A percentile compares a stretch with the other conserved stretches of the same genome.
Conservation (phyloP, 495 filamentous ascomycete species). For the Penicillium egyptiacum region DNA sequence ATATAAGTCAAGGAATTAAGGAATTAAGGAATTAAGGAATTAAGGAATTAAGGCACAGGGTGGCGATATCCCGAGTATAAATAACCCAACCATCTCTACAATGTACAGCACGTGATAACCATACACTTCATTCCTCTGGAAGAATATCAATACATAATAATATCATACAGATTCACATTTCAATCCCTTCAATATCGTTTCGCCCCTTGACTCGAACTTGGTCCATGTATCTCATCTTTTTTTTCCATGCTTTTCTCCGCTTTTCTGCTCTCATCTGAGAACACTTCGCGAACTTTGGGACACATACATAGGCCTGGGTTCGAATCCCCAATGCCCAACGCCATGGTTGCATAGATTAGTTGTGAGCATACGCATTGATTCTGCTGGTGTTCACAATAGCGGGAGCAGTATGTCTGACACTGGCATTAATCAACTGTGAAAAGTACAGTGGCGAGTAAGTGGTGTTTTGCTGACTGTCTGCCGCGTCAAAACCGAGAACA, state of each 20-base stretch:
- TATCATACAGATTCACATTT: not conserved
- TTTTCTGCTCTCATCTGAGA: not conserved
- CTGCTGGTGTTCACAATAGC: conserved; percentile 4
- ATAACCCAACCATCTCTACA: not conserved
- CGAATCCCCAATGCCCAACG: not conserved
- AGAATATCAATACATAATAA: not conserved
- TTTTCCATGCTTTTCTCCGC: not conserved
- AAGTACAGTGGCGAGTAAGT: not conserved
- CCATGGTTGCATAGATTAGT: too few relatives aligned
- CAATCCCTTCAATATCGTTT: not conserved
- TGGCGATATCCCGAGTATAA: not conserved
- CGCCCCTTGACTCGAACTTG: not conserved
- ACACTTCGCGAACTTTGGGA: not conserved
- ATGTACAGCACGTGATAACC: not conserved
- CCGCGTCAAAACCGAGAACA: not conserved
- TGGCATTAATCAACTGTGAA: not conserved
- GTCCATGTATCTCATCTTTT: not conserved
- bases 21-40: too few relatives aligned
- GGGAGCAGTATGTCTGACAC: not conserved
- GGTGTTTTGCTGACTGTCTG: not conserved
- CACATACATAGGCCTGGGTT: not conserved
- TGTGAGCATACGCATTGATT: conserved; percentile 13
- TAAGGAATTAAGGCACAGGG: not conserved
- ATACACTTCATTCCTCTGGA: not conserved
- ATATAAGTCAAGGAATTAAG: too few relatives aligned